Conservation (phyloP, 352 stramenopile species). For the Phytophthora parvispora region DNA sequence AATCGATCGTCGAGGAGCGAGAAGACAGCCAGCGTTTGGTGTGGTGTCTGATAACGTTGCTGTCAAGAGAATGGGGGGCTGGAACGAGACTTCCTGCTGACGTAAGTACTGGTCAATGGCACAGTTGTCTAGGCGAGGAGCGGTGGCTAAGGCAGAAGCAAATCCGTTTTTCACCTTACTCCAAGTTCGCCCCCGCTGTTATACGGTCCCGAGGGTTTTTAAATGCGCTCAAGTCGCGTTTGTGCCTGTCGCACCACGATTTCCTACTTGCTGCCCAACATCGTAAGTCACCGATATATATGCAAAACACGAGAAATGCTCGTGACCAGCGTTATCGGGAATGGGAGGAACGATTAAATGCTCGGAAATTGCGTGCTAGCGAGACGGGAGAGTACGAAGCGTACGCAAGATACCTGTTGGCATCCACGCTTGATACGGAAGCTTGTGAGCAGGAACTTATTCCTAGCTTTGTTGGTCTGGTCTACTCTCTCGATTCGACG, state of each 20-base stretch:
- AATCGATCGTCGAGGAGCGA: background rate
- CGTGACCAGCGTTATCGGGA: conserved; percentile 8
- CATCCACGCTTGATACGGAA: conserved; percentile 59
- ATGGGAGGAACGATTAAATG: conserved; percentile 12
- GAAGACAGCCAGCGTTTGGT: conserved; percentile 41
- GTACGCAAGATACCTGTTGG: conserved; percentile 61
- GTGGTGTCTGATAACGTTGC: conserved; percentile 65
- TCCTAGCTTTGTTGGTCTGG: conserved; percentile 65
- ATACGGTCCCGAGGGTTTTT: conserved; percentile 62
- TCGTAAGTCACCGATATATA: background rate
- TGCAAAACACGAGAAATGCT: background rate
- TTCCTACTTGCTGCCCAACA: conserved; percentile 1
- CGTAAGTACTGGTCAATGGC: conserved; percentile 53
- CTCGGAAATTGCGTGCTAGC: background rate
- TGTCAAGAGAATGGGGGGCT: conserved; percentile 59
- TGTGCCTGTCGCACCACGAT: conserved; percentile 21
- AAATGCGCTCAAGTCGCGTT: conserved; percentile 64
- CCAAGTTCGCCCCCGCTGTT: conserved; percentile 50
- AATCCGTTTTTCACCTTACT: conserved; percentile 61
- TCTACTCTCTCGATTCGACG: conserved; percentile 62
- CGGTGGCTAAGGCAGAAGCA: conserved; percentile 65
- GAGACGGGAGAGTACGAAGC: conserved; percentile 51
- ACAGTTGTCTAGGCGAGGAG: conserved; percentile 68
- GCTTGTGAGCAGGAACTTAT: conserved; percentile 53
- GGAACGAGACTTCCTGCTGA: conserved; percentile 46